Base-by-base conservation (phyloP, 495 filamentous ascomycete species). In the Penicillium diatomitis region DNA sequence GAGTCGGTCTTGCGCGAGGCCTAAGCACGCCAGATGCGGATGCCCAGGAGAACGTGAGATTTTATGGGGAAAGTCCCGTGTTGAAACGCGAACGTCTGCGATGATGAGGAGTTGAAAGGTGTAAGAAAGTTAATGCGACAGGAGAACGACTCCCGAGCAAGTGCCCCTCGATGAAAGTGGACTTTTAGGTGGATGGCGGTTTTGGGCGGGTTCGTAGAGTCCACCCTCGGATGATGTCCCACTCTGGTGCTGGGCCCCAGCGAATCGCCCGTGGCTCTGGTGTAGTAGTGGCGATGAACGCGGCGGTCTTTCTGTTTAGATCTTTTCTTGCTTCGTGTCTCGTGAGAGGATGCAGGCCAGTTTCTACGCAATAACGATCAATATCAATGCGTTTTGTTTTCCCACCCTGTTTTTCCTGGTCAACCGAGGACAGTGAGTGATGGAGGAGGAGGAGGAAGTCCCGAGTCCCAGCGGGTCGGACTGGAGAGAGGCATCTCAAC, bases 101-200 rank as follows among this genome's bases (percentile, higher is more conserved):
- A 53, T 68, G 71, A 49, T 64, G 28, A 54, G 58, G 37, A 64
- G 65, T 52, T 64, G 60, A 60, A 65, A 61, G 61, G 67, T 55
- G 49, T 56, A 57, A 41, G 71, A 67, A 20, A 20, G 20, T 20
- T 20, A 20, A 64, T 66, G 69, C 56, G 54, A 57, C 43, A 46
- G 10, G 53, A 56, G 48, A 54, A 41, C 38, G 37, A 41, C 55
- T 46, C 38, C 54, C 67, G 44, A 68, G 63, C 51, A 55, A 62
- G 47, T 72, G 71, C 67, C 73, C 68, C 63, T 73, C 68, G 70
- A 74, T 75, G 62, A 67, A 62, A 50, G 49, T 53, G 48, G 55
- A 57, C 48, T 56, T 64, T 53, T 53, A 56, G 53, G 57, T 61
- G 59, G 61, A 63, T 55, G 59, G 53, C 49, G 58, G 57, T 60